A percentile compares a stretch with the other conserved stretches of the same genome.
Evolutionary conservation across 768 basidiomycete species (phyloP).

Genomic region (Suillus discolor): DNA sequence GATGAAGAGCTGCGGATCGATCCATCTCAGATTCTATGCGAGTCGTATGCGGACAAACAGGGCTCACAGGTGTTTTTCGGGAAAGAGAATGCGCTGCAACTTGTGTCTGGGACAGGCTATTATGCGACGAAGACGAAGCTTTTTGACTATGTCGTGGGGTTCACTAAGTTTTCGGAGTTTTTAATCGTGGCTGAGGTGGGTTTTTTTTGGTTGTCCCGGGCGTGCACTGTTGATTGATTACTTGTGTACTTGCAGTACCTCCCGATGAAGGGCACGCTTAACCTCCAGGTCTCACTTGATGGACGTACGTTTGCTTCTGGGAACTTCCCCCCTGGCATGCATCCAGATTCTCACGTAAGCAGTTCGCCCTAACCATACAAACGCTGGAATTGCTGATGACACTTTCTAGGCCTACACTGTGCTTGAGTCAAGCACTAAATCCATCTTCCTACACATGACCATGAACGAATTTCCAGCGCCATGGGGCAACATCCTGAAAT

Average conservation of each 20-base stretch:
- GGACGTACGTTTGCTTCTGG: constrained; percentile 85
- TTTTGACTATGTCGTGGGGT: constrained; percentile 90
- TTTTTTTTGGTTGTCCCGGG: constrained; percentile 8
- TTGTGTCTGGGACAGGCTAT: constrained; percentile 77
- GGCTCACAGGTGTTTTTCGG: constrained; percentile 70
- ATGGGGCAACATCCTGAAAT: constrained; percentile 93
- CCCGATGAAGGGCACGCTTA: constrained; percentile 58
- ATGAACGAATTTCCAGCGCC: constrained; percentile 76
- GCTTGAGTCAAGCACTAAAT: constrained; percentile 89
- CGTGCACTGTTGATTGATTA: constrained; percentile 23
- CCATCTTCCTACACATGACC: constrained; percentile 95
- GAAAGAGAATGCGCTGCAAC: constrained; percentile 62
- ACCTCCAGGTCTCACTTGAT: constrained; percentile 91
- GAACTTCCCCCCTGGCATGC: constrained; percentile 88
- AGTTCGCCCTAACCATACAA: background rate
- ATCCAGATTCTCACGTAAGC: constrained; percentile 86
- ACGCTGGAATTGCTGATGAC: background rate
- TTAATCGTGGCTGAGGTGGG: constrained; percentile 92
- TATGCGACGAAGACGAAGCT: constrained; percentile 71
- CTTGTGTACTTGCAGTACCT: constrained; percentile 44
- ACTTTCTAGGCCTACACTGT: constrained; percentile 80
- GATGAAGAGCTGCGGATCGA: constrained; percentile 81
- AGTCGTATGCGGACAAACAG: constrained; percentile 79
- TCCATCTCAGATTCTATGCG: constrained; percentile 88
- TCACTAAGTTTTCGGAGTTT: constrained; percentile 96